Conservation (phyloP, 73 alveolate species). For the Diophrys appendiculata region DNA sequence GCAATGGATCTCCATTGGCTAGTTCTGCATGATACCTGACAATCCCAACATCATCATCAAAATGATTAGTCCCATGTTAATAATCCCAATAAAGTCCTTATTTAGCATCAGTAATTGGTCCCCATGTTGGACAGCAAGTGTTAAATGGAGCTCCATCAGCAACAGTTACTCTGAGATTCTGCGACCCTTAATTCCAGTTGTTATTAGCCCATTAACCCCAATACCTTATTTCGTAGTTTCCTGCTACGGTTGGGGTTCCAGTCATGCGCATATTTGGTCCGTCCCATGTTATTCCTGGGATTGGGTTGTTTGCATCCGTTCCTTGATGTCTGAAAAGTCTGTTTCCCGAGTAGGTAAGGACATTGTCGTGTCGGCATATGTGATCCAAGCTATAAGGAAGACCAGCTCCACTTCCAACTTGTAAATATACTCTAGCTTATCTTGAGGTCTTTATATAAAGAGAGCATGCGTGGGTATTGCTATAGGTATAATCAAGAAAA, state of each 20-base stretch:
- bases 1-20: neutral
- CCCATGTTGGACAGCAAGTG: too few species aligned
- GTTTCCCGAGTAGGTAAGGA: neutral
- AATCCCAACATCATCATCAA: neutral
- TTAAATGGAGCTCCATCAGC: neutral
- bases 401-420: conserved; percentile 4
- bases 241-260: neutral
- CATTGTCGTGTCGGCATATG: neutral
- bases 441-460: too few species aligned
- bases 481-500: too few species aligned
- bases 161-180: neutral
- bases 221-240: neutral
- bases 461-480: too few species aligned
- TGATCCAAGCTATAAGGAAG: neutral
- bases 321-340: too few species aligned
- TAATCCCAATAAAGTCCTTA: neutral
- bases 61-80: neutral
- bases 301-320: neutral
- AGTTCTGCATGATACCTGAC: neutral
- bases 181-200: neutral
- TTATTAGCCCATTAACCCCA: neutral
- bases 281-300: neutral
- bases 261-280: neutral
- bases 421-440: too few species aligned
- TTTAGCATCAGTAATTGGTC: too few species aligned